Percentiles rank a stretch among this genome's conserved stretches.
Conservation (phyloP, 1,284 basidiomycete species). For the Trametes pubescens region DNA sequence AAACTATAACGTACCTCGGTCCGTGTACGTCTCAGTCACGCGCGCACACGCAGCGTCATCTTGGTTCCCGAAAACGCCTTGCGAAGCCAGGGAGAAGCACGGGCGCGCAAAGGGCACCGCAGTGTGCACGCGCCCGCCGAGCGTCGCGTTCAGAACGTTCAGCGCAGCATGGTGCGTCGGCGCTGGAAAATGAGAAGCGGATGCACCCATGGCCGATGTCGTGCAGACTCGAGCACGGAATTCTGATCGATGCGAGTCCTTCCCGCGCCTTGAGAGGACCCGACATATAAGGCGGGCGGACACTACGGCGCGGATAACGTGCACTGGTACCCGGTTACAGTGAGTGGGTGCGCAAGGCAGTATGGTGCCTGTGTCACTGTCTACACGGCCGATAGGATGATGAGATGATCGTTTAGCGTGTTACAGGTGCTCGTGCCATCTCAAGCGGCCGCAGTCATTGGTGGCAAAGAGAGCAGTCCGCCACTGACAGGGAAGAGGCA, state of each 20-base stretch:
- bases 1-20: slow-evolving; percentile 22
- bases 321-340: too few relatives aligned
- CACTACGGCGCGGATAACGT: too few relatives aligned
- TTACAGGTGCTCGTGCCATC: too few relatives aligned
- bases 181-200: not conserved
- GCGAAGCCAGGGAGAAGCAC: slow-evolving; percentile 40
- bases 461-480: too few relatives aligned
- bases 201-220: not conserved
- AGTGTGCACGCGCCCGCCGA: slow-evolving; percentile 40
- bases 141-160: slow-evolving; percentile 37
- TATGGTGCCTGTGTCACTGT: too few relatives aligned
- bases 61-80: slow-evolving; percentile 24
- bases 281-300: too few relatives aligned
- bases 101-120: slow-evolving; percentile 40
- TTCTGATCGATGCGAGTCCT: too few relatives aligned
- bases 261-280: not conserved
- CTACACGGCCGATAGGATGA: too few relatives aligned
- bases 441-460: too few relatives aligned
- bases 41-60: slow-evolving; percentile 36
- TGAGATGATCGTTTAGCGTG: too few relatives aligned
- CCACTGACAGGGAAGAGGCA: too few relatives aligned
- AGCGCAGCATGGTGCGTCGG: not conserved
- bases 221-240: not conserved
- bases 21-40: slow-evolving; percentile 39
- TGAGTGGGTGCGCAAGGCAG: too few relatives aligned